A percentile compares a stretch with the other conserved stretches of the same genome.
Conservation (phyloP, 2,329 filamentous ascomycete genomes). For the Fusarium nematophilum region DNA sequence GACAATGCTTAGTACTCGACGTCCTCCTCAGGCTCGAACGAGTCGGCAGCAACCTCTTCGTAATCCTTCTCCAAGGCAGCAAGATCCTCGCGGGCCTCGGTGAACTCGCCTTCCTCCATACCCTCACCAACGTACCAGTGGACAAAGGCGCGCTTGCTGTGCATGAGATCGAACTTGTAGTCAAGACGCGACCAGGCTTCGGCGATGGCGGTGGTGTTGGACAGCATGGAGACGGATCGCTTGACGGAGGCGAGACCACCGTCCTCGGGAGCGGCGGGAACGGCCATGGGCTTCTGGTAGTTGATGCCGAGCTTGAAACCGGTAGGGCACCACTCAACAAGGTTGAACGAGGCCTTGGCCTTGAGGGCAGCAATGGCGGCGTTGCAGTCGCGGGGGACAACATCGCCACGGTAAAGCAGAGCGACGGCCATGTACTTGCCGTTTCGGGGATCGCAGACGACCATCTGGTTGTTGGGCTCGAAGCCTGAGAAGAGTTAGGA, state of each 20-base stretch:
- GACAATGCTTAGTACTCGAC: constrained; percentile 77
- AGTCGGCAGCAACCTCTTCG: constrained; percentile 84
- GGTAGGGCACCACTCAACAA: constrained; percentile 81
- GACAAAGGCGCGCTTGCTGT: constrained; percentile 80
- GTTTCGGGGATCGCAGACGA: constrained; percentile 78
- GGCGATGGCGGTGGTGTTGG: constrained; percentile 79
- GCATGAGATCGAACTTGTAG: constrained; percentile 83
- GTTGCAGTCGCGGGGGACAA: constrained; percentile 76
- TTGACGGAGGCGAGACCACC: constrained; percentile 71
- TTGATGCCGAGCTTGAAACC: constrained; percentile 83
- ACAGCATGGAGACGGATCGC: constrained; percentile 76
- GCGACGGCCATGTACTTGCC: constrained; percentile 83
- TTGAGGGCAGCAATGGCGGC: constrained; percentile 75
- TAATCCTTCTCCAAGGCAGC: constrained; percentile 89
- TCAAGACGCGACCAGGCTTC: constrained; percentile 79
- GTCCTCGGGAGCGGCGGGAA: constrained; percentile 64
- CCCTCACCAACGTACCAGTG: constrained; percentile 89
- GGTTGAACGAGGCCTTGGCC: constrained; percentile 77
- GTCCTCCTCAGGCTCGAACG: constrained; percentile 70
- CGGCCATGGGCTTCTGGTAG: constrained; percentile 74
- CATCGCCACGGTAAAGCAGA: constrained; percentile 77
- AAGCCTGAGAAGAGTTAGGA: constrained; percentile 64
- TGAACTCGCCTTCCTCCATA: constrained; percentile 94
- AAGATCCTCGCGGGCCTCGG: constrained; percentile 86
- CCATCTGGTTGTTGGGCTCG: constrained; percentile 84